phyloP scores from a whole-genome alignment of 1,284 basidiomycete species.

The Vanrija pseudolonga region DNA sequence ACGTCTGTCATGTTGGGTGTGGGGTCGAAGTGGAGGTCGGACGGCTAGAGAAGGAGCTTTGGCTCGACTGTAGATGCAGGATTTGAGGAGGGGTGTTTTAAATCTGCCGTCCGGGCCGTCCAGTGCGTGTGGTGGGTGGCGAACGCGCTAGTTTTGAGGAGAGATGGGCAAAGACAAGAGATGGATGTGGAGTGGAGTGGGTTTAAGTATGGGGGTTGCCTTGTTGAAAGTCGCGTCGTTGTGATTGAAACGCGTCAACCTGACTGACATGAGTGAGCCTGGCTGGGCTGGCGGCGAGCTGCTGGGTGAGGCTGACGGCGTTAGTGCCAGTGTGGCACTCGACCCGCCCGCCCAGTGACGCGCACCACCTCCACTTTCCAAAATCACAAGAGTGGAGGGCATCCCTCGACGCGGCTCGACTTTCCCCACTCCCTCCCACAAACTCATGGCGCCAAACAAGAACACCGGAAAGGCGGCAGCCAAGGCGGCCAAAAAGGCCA shows the following conservation, averaged over 20 bases:
- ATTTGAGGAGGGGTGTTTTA: too few relatives aligned
- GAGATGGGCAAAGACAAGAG: too few relatives aligned
- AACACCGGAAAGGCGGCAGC: slow-evolving; percentile 52
- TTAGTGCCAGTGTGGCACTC: slow-evolving; percentile 5
- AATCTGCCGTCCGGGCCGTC: too few relatives aligned
- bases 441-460: slow-evolving; percentile 23
- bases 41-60: not conserved
- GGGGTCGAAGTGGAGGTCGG: slow-evolving; percentile 2
- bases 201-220: too few relatives aligned
- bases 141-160: too few relatives aligned
- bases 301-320: not conserved
- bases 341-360: not conserved
- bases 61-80: too few relatives aligned
- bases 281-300: too few relatives aligned
- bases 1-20: slow-evolving; percentile 50
- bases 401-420: not conserved
- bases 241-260: slow-evolving; percentile 1
- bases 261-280: too few relatives aligned
- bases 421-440: not conserved
- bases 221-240: not conserved
- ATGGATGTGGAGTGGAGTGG: too few relatives aligned
- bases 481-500: slow-evolving; percentile 70
- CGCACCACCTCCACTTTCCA: slow-evolving; percentile 20
- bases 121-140: too few relatives aligned
- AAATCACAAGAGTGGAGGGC: not conserved